A percentile compares a stretch with the other conserved stretches of the same genome.
Conservation (phyloP, 805 yeast species). For the Candida xiaguanensis region DNA sequence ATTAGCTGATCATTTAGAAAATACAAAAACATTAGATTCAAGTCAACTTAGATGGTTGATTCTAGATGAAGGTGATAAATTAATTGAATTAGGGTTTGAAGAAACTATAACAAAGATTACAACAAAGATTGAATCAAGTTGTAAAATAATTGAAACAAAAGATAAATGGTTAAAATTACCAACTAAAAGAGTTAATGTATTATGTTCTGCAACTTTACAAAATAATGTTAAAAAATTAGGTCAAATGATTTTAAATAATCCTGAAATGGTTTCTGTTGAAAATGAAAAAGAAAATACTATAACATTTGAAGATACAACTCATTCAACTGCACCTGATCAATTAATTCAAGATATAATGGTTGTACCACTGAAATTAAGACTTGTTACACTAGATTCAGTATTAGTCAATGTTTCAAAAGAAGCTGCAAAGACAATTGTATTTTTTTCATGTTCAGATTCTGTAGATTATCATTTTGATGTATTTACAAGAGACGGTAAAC, state of each 20-base stretch:
- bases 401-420: slow-evolving; percentile 43
- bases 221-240: slow-evolving; percentile 78
- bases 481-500: slow-evolving; percentile 55
- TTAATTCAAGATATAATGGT: slow-evolving; percentile 74
- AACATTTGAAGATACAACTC: slow-evolving; percentile 8
- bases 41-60: slow-evolving; percentile 81
- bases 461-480: slow-evolving; percentile 87
- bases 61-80: slow-evolving; percentile 93
- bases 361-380: slow-evolving; percentile 87
- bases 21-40: slow-evolving; percentile 72
- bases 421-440: slow-evolving; percentile 64
- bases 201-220: slow-evolving; percentile 94
- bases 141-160: slow-evolving; percentile 35
- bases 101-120: slow-evolving; percentile 83
- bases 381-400: slow-evolving; percentile 73
- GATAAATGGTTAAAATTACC: slow-evolving; percentile 59
- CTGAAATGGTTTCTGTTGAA: slow-evolving; percentile 60
- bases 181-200: slow-evolving; percentile 61
- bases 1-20: slow-evolving; percentile 88
- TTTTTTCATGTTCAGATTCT: slow-evolving; percentile 93
- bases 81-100: slow-evolving; percentile 95
- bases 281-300: slow-evolving; percentile 8
- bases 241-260: slow-evolving; percentile 66
- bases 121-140: slow-evolving; percentile 46
- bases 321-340: slow-evolving; percentile 78